These are phyloP conservation scores for Podospora conica DNA, from an alignment of 495 filamentous ascomycete species.

Conservation along the genomic window DNA sequence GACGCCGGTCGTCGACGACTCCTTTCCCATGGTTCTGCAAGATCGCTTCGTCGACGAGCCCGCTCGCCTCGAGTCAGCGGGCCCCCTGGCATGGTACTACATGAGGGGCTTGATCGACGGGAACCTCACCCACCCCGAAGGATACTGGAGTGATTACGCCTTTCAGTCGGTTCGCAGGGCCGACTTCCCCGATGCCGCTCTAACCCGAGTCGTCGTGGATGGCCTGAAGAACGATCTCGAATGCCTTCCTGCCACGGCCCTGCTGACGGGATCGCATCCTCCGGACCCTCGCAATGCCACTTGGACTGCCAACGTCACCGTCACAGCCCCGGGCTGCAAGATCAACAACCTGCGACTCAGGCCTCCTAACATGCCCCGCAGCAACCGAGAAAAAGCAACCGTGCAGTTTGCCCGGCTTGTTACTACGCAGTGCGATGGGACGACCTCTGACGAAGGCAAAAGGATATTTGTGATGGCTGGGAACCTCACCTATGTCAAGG, in stretches of 20 bases:
- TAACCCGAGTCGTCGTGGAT: conserved; percentile 1
- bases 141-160: conserved; percentile 3
- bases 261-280: background rate
- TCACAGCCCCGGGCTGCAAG: conserved; percentile 7
- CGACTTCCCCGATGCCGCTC: background rate
- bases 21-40: conserved; percentile 1
- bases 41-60: background rate
- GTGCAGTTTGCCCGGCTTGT: background rate
- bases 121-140: conserved; percentile 8
- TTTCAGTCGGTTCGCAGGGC: conserved; percentile 2
- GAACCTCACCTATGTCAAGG: background rate
- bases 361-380: background rate
- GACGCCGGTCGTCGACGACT: background rate
- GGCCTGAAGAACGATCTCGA: conserved; percentile 7
- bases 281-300: background rate
- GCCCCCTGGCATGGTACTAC: conserved; percentile 1
- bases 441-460: background rate
- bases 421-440: background rate
- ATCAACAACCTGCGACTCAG: background rate
- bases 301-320: background rate
- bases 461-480: conserved; percentile 6
- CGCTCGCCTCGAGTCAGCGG: background rate
- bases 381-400: background rate
- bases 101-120: background rate
- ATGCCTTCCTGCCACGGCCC: background rate